Evolutionary conservation across 1,284 basidiomycete genomes (phyloP).

Genomic region (Cryptococcus neoformans): DNA sequence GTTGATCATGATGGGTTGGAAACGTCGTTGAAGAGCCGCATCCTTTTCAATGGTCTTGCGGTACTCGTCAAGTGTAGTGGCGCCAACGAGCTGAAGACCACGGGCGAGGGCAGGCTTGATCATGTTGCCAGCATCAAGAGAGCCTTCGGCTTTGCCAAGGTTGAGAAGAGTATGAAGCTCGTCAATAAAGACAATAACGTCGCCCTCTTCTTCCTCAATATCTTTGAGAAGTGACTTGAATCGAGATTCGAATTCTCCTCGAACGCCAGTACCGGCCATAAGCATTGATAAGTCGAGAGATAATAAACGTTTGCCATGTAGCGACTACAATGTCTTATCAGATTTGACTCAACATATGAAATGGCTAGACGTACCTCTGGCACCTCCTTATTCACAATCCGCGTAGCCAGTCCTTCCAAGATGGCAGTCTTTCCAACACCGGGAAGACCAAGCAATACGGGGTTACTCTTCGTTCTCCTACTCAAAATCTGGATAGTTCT

Average conservation of each 20-base stretch:
- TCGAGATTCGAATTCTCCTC: constrained; percentile 89
- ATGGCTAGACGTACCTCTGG: constrained; percentile 63
- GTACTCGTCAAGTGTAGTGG: constrained; percentile 87
- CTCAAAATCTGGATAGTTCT: constrained; percentile 72
- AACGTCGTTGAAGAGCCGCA: constrained; percentile 82
- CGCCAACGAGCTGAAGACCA: constrained; percentile 80
- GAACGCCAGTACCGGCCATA: constrained; percentile 81
- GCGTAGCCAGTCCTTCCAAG: constrained; percentile 77
- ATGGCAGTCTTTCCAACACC: constrained; percentile 92
- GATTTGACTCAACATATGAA: not conserved
- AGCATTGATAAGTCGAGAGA: constrained; percentile 76
- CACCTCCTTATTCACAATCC: constrained; percentile 86
- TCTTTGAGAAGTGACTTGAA: constrained; percentile 82
- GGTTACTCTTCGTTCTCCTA: constrained; percentile 80
- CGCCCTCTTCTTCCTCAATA: constrained; percentile 72
- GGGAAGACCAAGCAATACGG: constrained; percentile 62
- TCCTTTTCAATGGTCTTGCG: constrained; percentile 90
- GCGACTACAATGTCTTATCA: constrained; percentile 54
- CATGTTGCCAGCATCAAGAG: constrained; percentile 79
- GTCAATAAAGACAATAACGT: constrained; percentile 79
- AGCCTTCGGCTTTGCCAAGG: constrained; percentile 86
- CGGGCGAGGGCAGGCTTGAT: constrained; percentile 65
- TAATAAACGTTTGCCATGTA: constrained; percentile 77
- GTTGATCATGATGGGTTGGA: constrained; percentile 81
- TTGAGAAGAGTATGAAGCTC: constrained; percentile 67